These are phyloP conservation scores for Triangularia verruculosa DNA, from an alignment of 2,329 filamentous ascomycete species.

Conservation along the genomic window DNA sequence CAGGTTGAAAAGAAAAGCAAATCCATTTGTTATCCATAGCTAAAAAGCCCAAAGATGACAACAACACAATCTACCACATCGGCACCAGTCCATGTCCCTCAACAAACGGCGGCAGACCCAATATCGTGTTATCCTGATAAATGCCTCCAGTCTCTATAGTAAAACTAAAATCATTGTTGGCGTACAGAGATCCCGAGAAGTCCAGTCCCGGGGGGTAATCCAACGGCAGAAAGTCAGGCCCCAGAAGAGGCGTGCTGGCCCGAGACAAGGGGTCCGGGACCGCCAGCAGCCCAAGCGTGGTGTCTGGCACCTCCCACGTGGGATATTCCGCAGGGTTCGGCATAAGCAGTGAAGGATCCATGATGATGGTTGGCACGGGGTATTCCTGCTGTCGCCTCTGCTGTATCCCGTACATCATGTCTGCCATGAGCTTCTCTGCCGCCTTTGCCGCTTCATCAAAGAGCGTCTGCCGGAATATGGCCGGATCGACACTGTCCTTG, in stretches of 20 bases:
- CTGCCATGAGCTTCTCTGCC: not conserved
- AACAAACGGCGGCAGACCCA: not conserved
- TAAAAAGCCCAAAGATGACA: not conserved
- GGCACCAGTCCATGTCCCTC: not conserved
- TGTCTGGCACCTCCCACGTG: not conserved
- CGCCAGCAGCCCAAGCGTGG: not conserved
- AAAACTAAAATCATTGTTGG: not conserved
- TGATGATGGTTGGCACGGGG: not conserved
- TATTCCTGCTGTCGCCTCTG: not conserved
- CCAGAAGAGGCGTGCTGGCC: conserved; percentile 11
- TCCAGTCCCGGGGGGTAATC: not conserved
- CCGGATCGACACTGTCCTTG: not conserved
- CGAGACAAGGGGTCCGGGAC: not conserved
- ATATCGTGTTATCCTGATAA: not conserved
- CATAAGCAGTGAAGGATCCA: not conserved
- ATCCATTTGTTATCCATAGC: not conserved
- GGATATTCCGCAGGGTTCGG: not conserved
- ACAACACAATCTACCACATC: not conserved
- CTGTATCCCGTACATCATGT: conserved; percentile 5
- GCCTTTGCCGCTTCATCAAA: conserved; percentile 8
- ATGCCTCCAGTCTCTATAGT: not conserved
- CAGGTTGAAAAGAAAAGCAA: not conserved
- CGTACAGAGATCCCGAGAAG: not conserved
- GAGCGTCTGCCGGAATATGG: not conserved
- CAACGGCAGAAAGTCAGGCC: conserved; percentile 9